Conservation (phyloP, 2,329 filamentous ascomycete genomes). For the Pleurostoma richardsiae region DNA sequence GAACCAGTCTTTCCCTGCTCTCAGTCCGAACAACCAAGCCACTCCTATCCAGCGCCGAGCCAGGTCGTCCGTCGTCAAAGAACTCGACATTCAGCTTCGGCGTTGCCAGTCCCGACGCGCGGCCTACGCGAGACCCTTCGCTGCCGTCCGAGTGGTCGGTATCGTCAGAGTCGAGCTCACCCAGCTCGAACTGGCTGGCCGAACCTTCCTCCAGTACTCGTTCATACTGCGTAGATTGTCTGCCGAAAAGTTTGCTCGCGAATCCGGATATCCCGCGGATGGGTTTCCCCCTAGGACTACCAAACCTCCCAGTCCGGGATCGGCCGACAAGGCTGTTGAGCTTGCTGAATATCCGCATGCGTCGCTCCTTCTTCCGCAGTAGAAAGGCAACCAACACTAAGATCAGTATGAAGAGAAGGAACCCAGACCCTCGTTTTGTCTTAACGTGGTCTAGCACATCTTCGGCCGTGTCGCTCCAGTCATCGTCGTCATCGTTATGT, state of each 20-base stretch:
- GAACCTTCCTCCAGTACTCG: conserved; percentile 79
- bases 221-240: conserved; percentile 61
- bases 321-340: conserved; percentile 38
- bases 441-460: conserved; percentile 62
- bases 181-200: conserved; percentile 72
- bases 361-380: conserved; percentile 73
- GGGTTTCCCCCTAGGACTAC: conserved; percentile 39
- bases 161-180: conserved; percentile 58
- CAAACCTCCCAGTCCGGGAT: conserved; percentile 29
- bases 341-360: conserved; percentile 55
- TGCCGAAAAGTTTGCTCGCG: conserved; percentile 62
- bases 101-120: conserved; percentile 63
- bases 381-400: conserved; percentile 65
- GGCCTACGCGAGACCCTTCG: conserved; percentile 49
- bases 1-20: conserved; percentile 71
- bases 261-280: conserved; percentile 42
- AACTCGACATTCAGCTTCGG: conserved; percentile 53
- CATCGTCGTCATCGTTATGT: conserved; percentile 44
- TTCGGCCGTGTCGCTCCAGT: conserved; percentile 46
- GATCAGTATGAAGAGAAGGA: conserved; percentile 74
- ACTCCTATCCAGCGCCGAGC: conserved; percentile 54
- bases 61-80: conserved; percentile 39
- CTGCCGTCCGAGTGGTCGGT: conserved; percentile 60
- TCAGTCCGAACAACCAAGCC: conserved; percentile 80
- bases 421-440: conserved; percentile 64